Evolutionary conservation across 148 eudicot genomes (phyloP).

Genomic region (Selenicereus undatus): DNA sequence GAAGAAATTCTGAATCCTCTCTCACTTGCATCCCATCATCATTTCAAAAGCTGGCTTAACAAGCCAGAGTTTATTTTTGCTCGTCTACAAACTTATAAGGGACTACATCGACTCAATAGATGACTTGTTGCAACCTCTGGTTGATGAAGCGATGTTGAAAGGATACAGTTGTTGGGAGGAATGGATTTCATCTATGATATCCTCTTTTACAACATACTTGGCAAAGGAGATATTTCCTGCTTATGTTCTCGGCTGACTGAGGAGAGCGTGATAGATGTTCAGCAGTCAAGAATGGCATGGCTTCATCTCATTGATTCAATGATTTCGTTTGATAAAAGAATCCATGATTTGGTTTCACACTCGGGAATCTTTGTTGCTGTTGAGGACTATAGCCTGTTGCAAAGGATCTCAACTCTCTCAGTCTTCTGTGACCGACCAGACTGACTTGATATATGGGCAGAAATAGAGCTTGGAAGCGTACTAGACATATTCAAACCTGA

Average conservation of each 20-base stretch:
- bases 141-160: conserved; percentile 89
- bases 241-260: conserved; percentile 56
- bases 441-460: conserved; percentile 91
- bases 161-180: conserved; percentile 98
- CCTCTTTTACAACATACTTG: conserved; percentile 71
- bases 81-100: conserved; percentile 74
- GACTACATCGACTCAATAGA: conserved; percentile 91
- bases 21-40: conserved; percentile 66
- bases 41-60: conserved; percentile 80
- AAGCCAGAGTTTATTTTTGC: conserved; percentile 91
- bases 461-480: conserved; percentile 63
- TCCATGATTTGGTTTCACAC: conserved; percentile 54
- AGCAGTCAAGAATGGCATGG: conserved; percentile 63
- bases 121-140: conserved; percentile 85
- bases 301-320: conserved; percentile 84
- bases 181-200: conserved; percentile 87
- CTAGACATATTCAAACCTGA: conserved; percentile 55
- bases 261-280: conserved; percentile 42
- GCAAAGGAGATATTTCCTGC: conserved; percentile 79
- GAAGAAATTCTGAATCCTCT: conserved; percentile 93
- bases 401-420: conserved; percentile 63
- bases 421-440: conserved; percentile 94
- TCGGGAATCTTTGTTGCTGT: conserved; percentile 52
- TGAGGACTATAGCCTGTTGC: conserved; percentile 56
- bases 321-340: conserved; percentile 79